Base-by-base conservation (phyloP, 2,329 filamentous ascomycete species). In the Penicillium crustosum region DNA sequence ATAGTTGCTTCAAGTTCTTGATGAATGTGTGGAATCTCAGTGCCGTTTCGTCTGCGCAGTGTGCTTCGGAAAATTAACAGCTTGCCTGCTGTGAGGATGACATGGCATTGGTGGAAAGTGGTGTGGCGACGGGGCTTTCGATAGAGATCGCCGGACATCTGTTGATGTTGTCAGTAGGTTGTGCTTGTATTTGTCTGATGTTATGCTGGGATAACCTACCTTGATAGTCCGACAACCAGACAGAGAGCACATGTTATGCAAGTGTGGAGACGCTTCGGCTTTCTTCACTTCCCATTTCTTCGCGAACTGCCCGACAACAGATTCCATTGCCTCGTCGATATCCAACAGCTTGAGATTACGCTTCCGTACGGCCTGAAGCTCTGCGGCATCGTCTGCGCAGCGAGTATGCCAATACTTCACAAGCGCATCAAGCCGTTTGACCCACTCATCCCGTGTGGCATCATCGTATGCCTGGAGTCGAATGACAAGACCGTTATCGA, bases 211-310 rank as follows among this genome's bases (percentile, higher is more conserved):
- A 38, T 23, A 13, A 51, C 52, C 10, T 73, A 80, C 78, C 64
- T 79, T 79, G 53, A 89, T 83, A 19, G 83, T 78, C 42, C 86
- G 83, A 68, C 86, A 89, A 38, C 79, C 80, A 12, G 83, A 80
- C 23, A 89, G 81, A n/a, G 83, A 81, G 69, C 86, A 89, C 75
- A 89, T 81, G 69, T 89, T 86, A 75, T 87, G 88, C n/a, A 89
- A 73, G 39, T 83, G 75, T 1, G 86, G 82, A 1, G 82, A 86
- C n/a, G 86, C 84, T 63, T 82, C 82, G 1, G 85, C 83, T 61
- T 86, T 81, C 17, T 79, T 83, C 23, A 89, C 85, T 69, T 89
- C 86, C 86, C 86, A 89, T 66, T 89, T 88, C 62, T 80, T 77
- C 0, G 85, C 85, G 66, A 85, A 88, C 66, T 88, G 85, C 10